Percentiles rank a stretch among this genome's conserved stretches.
Evolutionary conservation across 768 basidiomycete genomes (phyloP).

Genomic region (Psilocybe tampanensis): DNA sequence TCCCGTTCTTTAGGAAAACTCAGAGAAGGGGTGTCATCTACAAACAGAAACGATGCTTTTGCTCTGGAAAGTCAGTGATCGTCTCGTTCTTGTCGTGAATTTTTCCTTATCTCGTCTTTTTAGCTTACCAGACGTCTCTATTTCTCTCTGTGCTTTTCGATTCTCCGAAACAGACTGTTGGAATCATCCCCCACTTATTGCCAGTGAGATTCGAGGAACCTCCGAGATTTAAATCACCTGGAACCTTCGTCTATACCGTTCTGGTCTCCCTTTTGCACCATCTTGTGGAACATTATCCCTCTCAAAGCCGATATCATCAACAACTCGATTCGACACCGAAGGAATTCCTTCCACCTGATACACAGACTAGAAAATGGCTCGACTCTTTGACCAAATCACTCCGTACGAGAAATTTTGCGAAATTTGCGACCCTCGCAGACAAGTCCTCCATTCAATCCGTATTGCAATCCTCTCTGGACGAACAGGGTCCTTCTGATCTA

Average conservation of each 20-base stretch:
- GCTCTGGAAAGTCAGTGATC: constrained; percentile 63
- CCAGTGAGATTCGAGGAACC: constrained; percentile 38
- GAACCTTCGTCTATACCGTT: constrained; percentile 27
- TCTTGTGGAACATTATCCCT: constrained; percentile 61
- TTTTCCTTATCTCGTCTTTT: neutral
- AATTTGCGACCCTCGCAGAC: constrained; percentile 48
- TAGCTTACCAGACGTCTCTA: constrained; percentile 78
- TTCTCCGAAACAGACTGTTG: constrained; percentile 59
- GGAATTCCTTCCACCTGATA: constrained; percentile 37
- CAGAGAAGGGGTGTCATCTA: constrained; percentile 70
- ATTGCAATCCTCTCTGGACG: constrained; percentile 15
- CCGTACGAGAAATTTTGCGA: constrained; percentile 55
- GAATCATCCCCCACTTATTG: constrained; percentile 63
- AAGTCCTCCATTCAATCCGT: constrained; percentile 22
- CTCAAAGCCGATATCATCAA: constrained; percentile 58
- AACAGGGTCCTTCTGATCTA: neutral
- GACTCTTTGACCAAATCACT: constrained; percentile 50
- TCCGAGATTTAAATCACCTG: constrained; percentile 11
- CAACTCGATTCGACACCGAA: constrained; percentile 43
- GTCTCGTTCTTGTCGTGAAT: too few species aligned
- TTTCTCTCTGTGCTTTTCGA: constrained; percentile 65
- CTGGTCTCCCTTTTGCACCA: constrained; percentile 61
- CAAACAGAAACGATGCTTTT: constrained; percentile 60
- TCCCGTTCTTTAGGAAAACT: constrained; percentile 58
- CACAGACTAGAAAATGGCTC: constrained; percentile 52